phyloP scores from a whole-genome alignment of 768 basidiomycete species.

The Mrakia frigida region DNA sequence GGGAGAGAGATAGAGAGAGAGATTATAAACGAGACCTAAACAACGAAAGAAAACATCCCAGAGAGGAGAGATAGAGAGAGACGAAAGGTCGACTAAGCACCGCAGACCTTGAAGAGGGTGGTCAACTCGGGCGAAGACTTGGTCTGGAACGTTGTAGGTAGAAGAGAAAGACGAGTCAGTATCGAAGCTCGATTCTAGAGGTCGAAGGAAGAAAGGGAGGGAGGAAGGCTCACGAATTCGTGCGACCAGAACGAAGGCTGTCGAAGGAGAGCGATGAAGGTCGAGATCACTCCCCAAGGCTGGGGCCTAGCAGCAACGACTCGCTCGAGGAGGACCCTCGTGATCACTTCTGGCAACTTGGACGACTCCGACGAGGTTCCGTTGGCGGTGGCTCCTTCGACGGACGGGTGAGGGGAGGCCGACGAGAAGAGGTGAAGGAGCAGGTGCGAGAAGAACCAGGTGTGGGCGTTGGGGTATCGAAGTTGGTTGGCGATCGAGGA shows the following conservation, averaged over 20 bases:
- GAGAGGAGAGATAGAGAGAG: neutral
- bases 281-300: slow-evolving; percentile 90
- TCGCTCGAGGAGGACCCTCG: slow-evolving; percentile 74
- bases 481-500: slow-evolving; percentile 90
- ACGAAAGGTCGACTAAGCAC: neutral
- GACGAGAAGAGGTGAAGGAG: slow-evolving; percentile 80
- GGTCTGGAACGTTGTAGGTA: neutral
- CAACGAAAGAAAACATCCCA: neutral
- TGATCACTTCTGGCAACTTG: slow-evolving; percentile 55
- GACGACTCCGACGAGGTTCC: neutral
- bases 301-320: slow-evolving; percentile 92
- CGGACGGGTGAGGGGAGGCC: slow-evolving; percentile 53
- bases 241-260: slow-evolving; percentile 44
- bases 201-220: too few species aligned
- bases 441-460: slow-evolving; percentile 92
- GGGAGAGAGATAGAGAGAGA: too few species aligned
- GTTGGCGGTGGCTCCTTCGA: neutral
- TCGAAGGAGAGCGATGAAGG: slow-evolving; percentile 80
- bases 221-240: slow-evolving; percentile 17
- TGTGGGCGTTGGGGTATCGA: slow-evolving; percentile 97
- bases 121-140: slow-evolving; percentile 6
- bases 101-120: slow-evolving; percentile 16
- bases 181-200: too few species aligned
- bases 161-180: neutral
- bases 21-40: too few species aligned